phyloP scores from a whole-genome alignment of 73 alveolate species.

The Breviolum minutum region DNA sequence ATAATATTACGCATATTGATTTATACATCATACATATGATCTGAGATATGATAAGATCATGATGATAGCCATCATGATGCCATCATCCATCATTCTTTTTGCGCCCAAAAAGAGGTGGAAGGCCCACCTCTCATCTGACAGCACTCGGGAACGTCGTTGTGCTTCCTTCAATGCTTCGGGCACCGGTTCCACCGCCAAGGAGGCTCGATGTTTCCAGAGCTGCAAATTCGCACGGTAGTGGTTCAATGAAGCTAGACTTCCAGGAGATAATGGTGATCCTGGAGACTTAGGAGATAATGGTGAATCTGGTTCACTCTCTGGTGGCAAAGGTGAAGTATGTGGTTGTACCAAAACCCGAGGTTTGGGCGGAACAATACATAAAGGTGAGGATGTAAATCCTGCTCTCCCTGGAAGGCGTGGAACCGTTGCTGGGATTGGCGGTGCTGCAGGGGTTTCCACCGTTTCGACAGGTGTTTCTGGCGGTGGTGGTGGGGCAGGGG shows the following conservation, averaged over 20 bases:
- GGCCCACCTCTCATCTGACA: slow-evolving; percentile 23
- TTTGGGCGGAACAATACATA: slow-evolving; percentile 75
- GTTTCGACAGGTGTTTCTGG: not conserved
- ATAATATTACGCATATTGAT: not conserved
- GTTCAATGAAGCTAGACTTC: slow-evolving; percentile 8
- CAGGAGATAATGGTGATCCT: not conserved
- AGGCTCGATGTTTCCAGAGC: slow-evolving; percentile 65
- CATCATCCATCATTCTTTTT: too few species aligned
- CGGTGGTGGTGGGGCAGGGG: not conserved
- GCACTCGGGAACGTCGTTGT: slow-evolving; percentile 3
- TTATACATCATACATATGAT: not conserved
- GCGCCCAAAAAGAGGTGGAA: too few species aligned
- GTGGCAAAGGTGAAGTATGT: not conserved
- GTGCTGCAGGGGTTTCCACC: not conserved
- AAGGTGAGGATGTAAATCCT: slow-evolving; percentile 70
- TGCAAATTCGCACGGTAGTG: slow-evolving; percentile 53
- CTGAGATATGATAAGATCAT: too few species aligned
- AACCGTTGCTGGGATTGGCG: slow-evolving; percentile 33
- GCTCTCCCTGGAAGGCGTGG: slow-evolving; percentile 87
- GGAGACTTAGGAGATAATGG: slow-evolving; percentile 24
- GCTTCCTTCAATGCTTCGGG: slow-evolving; percentile 51
- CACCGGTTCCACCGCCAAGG: slow-evolving; percentile 68
- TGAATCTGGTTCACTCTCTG: slow-evolving; percentile 30
- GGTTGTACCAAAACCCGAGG: slow-evolving; percentile 53
- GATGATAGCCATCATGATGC: too few species aligned